phyloP scores from a whole-genome alignment of 495 filamentous ascomycete species.

The Penicillium bovifimosum region DNA sequence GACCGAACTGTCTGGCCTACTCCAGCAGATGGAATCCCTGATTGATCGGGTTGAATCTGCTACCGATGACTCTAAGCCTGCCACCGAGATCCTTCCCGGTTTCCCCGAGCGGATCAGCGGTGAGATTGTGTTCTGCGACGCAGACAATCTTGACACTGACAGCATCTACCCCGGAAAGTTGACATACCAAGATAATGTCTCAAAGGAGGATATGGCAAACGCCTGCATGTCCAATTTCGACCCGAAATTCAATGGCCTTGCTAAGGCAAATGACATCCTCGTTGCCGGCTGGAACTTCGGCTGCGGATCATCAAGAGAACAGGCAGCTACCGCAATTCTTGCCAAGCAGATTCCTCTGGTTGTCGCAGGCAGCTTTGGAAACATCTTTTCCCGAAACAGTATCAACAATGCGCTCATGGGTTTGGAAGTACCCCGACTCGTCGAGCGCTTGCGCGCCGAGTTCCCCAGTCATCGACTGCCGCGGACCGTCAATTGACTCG shows the following conservation, averaged over 20 bases:
- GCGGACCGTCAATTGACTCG: slow-evolving; percentile 50
- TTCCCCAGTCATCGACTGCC: slow-evolving; percentile 44
- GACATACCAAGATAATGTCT: slow-evolving; percentile 83
- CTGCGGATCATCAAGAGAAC: slow-evolving; percentile 74
- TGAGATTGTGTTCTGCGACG: slow-evolving; percentile 51
- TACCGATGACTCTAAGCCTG: slow-evolving; percentile 18
- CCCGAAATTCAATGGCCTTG: slow-evolving; percentile 52
- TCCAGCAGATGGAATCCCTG: slow-evolving; percentile 57
- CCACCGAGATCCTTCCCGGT: slow-evolving; percentile 45
- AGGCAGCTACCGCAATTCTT: slow-evolving; percentile 84
- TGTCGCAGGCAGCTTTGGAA: slow-evolving; percentile 79
- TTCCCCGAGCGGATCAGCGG: slow-evolving; percentile 48
- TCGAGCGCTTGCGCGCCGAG: slow-evolving; percentile 60
- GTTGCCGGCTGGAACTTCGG: slow-evolving; percentile 91
- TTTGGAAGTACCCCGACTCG: slow-evolving; percentile 70
- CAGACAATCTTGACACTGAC: slow-evolving; percentile 48
- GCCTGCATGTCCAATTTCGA: slow-evolving; percentile 97
- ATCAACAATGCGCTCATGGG: slow-evolving; percentile 92
- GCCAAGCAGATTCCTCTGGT: slow-evolving; percentile 82
- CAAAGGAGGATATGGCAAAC: slow-evolving; percentile 70
- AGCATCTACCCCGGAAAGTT: slow-evolving; percentile 87
- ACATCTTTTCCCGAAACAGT: slow-evolving; percentile 81
- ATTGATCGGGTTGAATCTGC: slow-evolving; percentile 12
- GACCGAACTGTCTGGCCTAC: slow-evolving; percentile 62
- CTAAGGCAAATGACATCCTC: slow-evolving; percentile 67